Percentiles rank a stretch among this genome's conserved stretches.
Evolutionary conservation across 805 yeast species (phyloP).

Genomic region (Saccharomycopsis schoenii): DNA sequence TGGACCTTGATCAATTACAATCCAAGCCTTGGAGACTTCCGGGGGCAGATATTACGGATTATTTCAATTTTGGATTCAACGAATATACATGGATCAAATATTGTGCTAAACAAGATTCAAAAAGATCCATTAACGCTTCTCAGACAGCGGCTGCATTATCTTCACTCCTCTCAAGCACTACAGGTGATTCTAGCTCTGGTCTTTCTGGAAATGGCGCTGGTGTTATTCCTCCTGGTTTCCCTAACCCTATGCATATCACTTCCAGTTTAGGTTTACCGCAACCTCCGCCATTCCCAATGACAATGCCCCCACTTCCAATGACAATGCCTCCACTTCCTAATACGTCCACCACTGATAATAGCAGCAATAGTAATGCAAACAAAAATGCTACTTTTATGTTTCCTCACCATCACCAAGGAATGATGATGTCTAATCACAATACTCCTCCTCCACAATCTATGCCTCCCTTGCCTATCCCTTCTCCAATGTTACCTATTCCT

Average conservation of each 20-base stretch:
- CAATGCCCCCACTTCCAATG: not conserved
- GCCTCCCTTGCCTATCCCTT: not conserved
- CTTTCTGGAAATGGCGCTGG: not conserved
- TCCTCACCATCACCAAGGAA: not conserved
- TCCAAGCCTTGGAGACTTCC: conserved; percentile 99
- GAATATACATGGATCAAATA: conserved; percentile 95
- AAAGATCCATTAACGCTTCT: not conserved
- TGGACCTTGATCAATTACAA: conserved; percentile 69
- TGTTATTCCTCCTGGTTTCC: not conserved
- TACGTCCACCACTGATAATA: not conserved
- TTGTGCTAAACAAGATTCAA: conserved; percentile 68
- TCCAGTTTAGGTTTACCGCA: not conserved
- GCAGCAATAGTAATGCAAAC: not conserved
- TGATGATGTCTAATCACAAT: not conserved
- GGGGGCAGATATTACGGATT: conserved; percentile 90
- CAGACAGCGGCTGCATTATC: not conserved
- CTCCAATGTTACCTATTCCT: not conserved
- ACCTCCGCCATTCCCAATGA: not conserved
- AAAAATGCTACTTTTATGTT: not conserved
- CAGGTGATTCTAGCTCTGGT: not conserved
- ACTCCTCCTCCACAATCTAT: not conserved
- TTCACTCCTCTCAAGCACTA: not conserved
- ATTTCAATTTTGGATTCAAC: conserved; percentile 93
- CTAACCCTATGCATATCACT: not conserved
- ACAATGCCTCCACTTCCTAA: not conserved